Evolutionary conservation across 1,139 yeast species (phyloP).

Genomic region (Saccharomyces hybrid): DNA sequence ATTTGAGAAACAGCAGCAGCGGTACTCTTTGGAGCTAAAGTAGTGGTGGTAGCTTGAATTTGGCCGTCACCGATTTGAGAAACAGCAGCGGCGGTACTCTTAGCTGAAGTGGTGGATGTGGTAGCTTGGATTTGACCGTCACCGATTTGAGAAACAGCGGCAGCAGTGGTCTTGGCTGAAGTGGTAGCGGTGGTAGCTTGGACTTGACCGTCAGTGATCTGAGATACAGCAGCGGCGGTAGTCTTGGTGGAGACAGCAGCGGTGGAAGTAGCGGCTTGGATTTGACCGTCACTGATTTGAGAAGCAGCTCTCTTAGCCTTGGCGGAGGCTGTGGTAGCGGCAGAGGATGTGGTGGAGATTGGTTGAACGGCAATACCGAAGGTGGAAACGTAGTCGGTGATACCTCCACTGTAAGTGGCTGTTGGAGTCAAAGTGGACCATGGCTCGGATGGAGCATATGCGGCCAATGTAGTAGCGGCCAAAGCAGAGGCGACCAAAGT

Average conservation of each 20-base stretch:
- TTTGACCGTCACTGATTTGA: constrained; percentile 42
- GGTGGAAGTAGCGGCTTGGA: constrained; percentile 38
- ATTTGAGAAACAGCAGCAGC: constrained; percentile 46
- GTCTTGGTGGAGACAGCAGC: constrained; percentile 32
- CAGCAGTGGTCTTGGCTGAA: constrained; percentile 35
- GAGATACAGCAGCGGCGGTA: constrained; percentile 42
- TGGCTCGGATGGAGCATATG: constrained; percentile 62
- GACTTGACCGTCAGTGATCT: constrained; percentile 54
- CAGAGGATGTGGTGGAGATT: constrained; percentile 34
- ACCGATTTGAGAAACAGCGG: constrained; percentile 44
- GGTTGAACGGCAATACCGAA: constrained; percentile 69
- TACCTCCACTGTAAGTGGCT: constrained; percentile 49
- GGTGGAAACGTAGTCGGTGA: constrained; percentile 50
- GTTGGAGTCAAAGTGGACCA: constrained; percentile 67
- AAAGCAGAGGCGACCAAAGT: constrained; percentile 38
- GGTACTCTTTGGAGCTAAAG: constrained; percentile 34
- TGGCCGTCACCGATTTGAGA: constrained; percentile 44
- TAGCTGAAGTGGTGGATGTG: constrained; percentile 61
- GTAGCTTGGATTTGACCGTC: constrained; percentile 42
- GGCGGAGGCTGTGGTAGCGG: constrained; percentile 29
- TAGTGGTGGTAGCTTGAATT: constrained; percentile 34
- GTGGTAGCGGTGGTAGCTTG: constrained; percentile 37
- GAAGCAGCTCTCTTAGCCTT: constrained; percentile 35
- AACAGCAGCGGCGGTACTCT: constrained; percentile 34
- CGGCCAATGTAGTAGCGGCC: constrained; percentile 49